phyloP scores from a whole-genome alignment of 2,329 filamentous ascomycete genomes.

The Stagonosporopsis tanaceti region DNA sequence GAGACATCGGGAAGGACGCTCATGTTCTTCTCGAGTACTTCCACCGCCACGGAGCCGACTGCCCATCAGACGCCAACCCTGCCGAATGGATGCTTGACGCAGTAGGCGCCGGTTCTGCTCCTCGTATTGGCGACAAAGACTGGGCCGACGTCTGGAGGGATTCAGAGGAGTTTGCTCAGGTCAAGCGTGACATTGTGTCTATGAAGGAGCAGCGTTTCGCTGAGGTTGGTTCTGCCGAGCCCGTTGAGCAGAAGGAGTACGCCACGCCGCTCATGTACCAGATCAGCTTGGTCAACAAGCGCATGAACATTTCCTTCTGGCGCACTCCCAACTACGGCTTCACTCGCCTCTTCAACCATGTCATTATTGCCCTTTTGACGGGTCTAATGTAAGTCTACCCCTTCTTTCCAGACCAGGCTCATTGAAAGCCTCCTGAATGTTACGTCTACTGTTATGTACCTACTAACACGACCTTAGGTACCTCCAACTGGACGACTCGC shows the following conservation, averaged over 20 bases:
- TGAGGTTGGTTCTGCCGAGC: constrained; percentile 54
- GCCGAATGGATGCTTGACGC: constrained; percentile 87
- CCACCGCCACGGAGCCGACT: constrained; percentile 63
- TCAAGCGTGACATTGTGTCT: constrained; percentile 71
- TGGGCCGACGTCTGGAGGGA: constrained; percentile 83
- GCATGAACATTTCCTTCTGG: constrained; percentile 84
- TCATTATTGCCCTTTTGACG: constrained; percentile 78
- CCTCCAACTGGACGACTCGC: constrained; percentile 77
- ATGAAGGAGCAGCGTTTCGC: constrained; percentile 70
- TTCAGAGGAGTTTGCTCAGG: constrained; percentile 71
- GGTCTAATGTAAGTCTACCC: constrained; percentile 70
- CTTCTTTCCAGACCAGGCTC: not conserved
- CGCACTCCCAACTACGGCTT: constrained; percentile 88
- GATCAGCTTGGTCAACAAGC: constrained; percentile 74
- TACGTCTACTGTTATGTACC: not conserved
- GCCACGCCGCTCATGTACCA: constrained; percentile 83
- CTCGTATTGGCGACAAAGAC: constrained; percentile 76
- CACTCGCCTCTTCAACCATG: constrained; percentile 84
- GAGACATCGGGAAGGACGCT: constrained; percentile 81
- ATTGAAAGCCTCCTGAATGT: not conserved
- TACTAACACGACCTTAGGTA: constrained; percentile 39
- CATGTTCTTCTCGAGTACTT: constrained; percentile 69
- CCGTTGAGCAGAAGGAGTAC: constrained; percentile 73
- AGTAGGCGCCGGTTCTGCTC: constrained; percentile 76
- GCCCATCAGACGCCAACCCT: constrained; percentile 62